Percentiles rank a stretch among this genome's conserved stretches.
These are phyloP conservation scores for Colletotrichum plurivorum DNA, from an alignment of 2,329 filamentous ascomycete genomes.

Conservation along the genomic window DNA sequence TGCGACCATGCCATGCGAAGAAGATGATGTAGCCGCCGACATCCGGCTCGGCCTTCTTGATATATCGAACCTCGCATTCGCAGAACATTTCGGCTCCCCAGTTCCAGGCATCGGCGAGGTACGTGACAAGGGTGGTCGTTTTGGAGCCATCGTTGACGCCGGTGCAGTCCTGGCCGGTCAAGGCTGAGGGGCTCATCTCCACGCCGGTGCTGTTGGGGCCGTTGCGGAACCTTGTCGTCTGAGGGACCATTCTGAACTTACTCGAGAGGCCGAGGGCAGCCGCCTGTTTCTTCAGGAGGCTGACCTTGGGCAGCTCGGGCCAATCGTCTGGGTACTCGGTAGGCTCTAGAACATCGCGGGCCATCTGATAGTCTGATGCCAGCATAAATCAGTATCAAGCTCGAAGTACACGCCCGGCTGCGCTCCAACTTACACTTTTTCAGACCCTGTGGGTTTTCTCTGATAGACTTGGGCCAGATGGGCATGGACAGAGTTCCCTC, in stretches of 20 bases:
- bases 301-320: conserved; percentile 70
- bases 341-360: conserved; percentile 70
- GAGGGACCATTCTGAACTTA: conserved; percentile 69
- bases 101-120: conserved; percentile 79
- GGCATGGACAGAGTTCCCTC: conserved; percentile 65
- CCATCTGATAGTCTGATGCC: conserved; percentile 69
- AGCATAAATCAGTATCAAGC: conserved; percentile 2
- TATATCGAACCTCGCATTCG: conserved; percentile 75
- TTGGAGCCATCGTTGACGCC: conserved; percentile 79
- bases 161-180: conserved; percentile 74
- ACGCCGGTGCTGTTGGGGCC: conserved; percentile 76
- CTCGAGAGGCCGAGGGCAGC: conserved; percentile 62
- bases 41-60: conserved; percentile 64
- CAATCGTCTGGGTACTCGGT: conserved; percentile 69
- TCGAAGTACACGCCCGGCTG: background rate
- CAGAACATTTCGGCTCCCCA: conserved; percentile 82
- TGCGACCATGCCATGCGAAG: conserved; percentile 74
- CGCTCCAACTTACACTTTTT: conserved; percentile 62
- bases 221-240: conserved; percentile 74
- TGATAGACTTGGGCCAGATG: conserved; percentile 72
- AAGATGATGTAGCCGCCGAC: conserved; percentile 73
- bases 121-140: conserved; percentile 76
- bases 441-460: conserved; percentile 57
- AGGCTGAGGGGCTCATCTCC: conserved; percentile 71
- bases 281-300: conserved; percentile 71